A percentile compares a stretch with the other conserved stretches of the same genome.
phyloP scores from a whole-genome alignment of 2,329 filamentous ascomycete genomes.

The Stemphylium beticola region DNA sequence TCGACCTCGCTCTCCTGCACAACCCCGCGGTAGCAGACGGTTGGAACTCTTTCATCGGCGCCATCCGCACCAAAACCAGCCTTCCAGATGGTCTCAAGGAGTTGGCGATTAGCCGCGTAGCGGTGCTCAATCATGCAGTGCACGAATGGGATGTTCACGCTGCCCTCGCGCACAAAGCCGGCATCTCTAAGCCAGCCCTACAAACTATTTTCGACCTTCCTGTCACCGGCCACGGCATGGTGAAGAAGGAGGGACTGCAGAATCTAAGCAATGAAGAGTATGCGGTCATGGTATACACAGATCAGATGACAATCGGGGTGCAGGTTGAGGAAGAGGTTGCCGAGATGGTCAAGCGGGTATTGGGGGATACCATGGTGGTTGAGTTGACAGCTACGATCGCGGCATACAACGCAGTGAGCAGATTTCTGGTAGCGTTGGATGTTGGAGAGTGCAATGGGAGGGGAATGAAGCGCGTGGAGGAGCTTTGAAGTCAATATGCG shows the following conservation, averaged over 20 bases:
- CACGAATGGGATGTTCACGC: conserved; percentile 87
- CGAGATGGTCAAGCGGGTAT: conserved; percentile 63
- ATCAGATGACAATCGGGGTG: conserved; percentile 82
- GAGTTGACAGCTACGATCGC: conserved; percentile 82
- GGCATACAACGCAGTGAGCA: conserved; percentile 82
- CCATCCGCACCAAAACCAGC: conserved; percentile 61
- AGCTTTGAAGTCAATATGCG: conserved; percentile 23
- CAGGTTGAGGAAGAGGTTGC: conserved; percentile 73
- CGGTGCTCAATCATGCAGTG: conserved; percentile 79
- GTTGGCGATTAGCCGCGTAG: conserved; percentile 81
- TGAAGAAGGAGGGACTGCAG: conserved; percentile 46
- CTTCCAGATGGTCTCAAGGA: conserved; percentile 66
- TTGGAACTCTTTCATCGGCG: conserved; percentile 65
- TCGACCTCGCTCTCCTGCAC: conserved; percentile 63
- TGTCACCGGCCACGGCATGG: conserved; percentile 23
- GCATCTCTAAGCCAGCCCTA: conserved; percentile 66
- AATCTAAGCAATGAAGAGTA: conserved; percentile 57
- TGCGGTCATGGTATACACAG: conserved; percentile 74
- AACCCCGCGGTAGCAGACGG: conserved; percentile 63
- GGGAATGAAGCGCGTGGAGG: conserved; percentile 41
- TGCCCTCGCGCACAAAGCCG: conserved; percentile 65
- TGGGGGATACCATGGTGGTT: conserved; percentile 74
- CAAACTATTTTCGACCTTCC: conserved; percentile 48
- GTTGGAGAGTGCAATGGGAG: conserved; percentile 55
- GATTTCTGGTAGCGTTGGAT: conserved; percentile 82